Evolutionary conservation across 2,329 filamentous ascomycete genomes (phyloP), one percentile per base, ranked within the genome.

Genomic region (Nigrograna mackinnonii): DNA sequence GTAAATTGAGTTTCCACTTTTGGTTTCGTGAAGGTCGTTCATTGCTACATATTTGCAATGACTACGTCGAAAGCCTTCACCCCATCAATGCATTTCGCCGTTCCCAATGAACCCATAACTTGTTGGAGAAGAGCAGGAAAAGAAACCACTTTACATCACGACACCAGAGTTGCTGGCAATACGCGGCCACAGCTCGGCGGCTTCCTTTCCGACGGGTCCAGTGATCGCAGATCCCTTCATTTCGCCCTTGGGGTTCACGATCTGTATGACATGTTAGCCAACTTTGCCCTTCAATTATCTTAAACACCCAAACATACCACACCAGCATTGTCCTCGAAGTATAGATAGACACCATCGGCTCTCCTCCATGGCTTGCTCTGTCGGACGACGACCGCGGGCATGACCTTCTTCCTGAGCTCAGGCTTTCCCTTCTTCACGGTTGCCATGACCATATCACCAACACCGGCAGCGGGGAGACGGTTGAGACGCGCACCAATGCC

Each of bases 371-470:
- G 94, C 87, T 99, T 99, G 82, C 87, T 89, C 83, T 97, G 94
- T 76, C 94, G 84, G 75, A 97, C 92, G 72, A 99, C 94, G 73
- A 99, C 92, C 70, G 94, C 94, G 66, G 94, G 94, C 91, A 99
- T 96, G 77, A 99, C 94, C 89, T 99, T 99, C 89, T 99, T 99
- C 79, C 95, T 85, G 72, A 99, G 83, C 80, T 99, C 95, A 57
- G 95, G 95, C 90, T 99, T 99, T 80, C 95, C 94, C 89, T 99
- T 97, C 90, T 99, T 97, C 80, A 97, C 94, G 62, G 94, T 97
- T 62, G 92, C 92, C 91, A 99, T 97, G 74, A 97, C 94, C 94
- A 97, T 97, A 83, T 97, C 94, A 70, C 94, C 94, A 68, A 96
- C 92, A 84, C 94, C 94, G 65, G 89, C 94, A 69, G 94, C 92